Evolutionary conservation across 306 rosid genomes (phyloP), one percentile per base, ranked within the genome.

Genomic region (Dryas drummondii): DNA sequence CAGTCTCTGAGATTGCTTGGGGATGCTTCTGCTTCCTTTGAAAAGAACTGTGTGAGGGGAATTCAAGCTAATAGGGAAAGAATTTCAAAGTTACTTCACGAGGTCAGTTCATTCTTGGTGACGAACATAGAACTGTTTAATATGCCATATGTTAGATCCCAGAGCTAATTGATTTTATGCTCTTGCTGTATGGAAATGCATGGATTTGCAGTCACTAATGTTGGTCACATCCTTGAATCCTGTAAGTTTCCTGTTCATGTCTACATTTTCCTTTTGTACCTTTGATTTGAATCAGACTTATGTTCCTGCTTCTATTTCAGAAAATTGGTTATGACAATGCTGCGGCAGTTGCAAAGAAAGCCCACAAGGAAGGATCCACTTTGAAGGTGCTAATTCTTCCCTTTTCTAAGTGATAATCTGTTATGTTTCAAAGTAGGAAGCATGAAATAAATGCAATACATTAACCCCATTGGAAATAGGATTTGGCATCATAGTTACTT

Each of bases 311-410:
- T 69, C 40, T 61, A 27, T 70, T 84, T 64, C 94, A 96, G 99
- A 92, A 96, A 96, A 96, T 96, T 57, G 99, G 99, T 68, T 96
- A 96, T 82, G 99, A 96, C 81, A 96, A 96, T 70, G 98, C 98
- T 50, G 99, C 97, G 5, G 92, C 96, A 19, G 97, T 96, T 83
- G 99, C 99, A 68, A 92, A 96, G 91, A 90, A 75, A 69, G 99
- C 99, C 74, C 99, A 96, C 87, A 96, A 92, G 87, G 98, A 92
- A 70, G 98, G 99, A 48, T 53, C 80, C 64, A 96, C 97, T 80
- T 90, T 96, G 76, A 96, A 92, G 96, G 99, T 92, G 78, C 72
- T 66, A 42, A 54, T 81, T 77, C 76, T 70, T 12, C 57, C 50
- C 78, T 74, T 77, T 44, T 55, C 15, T 60, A 58, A 19, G 27